A percentile compares a stretch with the other conserved stretches of the same genome.
Conservation (phyloP, 2,329 filamentous ascomycete genomes). For the Fusarium sp. region DNA sequence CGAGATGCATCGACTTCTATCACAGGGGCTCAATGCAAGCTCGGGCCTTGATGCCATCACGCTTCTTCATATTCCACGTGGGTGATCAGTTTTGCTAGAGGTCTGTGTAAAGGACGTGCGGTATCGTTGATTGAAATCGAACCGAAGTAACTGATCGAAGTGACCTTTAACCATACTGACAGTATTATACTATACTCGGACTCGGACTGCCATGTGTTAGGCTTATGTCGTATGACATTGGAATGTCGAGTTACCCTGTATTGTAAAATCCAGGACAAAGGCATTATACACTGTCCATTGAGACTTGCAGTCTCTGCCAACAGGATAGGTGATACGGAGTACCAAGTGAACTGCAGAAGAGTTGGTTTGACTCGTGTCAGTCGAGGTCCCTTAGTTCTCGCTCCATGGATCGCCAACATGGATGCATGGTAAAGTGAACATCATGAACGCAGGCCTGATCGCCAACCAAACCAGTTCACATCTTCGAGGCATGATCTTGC, state of each 20-base stretch:
- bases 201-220: no score
- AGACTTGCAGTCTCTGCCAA: conserved; percentile 14
- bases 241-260: neutral
- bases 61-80: conserved; percentile 28
- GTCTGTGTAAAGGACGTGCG: conserved; percentile 37
- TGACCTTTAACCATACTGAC: neutral
- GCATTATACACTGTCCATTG: conserved; percentile 11
- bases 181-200: neutral
- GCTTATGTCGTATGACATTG: neutral
- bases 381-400: conserved; percentile 36
- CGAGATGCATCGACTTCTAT: neutral
- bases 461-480: conserved; percentile 44
- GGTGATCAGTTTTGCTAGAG: conserved; percentile 25
- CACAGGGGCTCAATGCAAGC: neutral
- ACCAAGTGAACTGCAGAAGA: conserved; percentile 7
- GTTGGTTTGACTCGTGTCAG: conserved; percentile 23
- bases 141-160: neutral
- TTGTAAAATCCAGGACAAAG: conserved; percentile 10
- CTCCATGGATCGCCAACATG: conserved; percentile 46
- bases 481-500: conserved; percentile 48
- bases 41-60: neutral
- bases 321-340: conserved; percentile 2
- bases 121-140: conserved; percentile 24
- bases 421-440: conserved; percentile 39
- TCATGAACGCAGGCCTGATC: conserved; percentile 32